Evolutionary conservation across 345 rosid genomes (phyloP).

Genomic region (Corchorus olitorius): DNA sequence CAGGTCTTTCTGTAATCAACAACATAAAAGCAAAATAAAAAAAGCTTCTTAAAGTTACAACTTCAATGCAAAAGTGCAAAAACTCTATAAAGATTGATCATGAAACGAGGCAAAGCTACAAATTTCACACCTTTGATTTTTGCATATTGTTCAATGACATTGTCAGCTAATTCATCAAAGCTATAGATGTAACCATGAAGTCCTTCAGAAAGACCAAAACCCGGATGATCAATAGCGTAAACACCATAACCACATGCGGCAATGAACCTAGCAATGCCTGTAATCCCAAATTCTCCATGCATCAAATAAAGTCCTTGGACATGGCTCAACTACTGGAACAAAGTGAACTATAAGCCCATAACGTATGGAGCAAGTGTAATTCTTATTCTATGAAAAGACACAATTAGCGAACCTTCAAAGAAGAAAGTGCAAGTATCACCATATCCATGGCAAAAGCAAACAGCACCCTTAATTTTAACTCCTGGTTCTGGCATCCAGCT

Average conservation of each 20-base stretch:
- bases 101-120: background rate
- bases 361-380: background rate
- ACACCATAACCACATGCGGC: slow-evolving; percentile 74
- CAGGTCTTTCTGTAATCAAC: slow-evolving; percentile 60
- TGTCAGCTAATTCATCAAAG: slow-evolving; percentile 71
- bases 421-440: slow-evolving; percentile 99
- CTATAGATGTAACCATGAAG: slow-evolving; percentile 83
- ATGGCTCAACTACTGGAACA: slow-evolving; percentile 11
- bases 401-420: slow-evolving; percentile 74
- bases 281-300: slow-evolving; percentile 12
- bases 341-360: background rate
- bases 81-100: background rate
- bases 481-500: slow-evolving; percentile 78
- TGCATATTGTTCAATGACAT: slow-evolving; percentile 65
- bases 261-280: slow-evolving; percentile 80
- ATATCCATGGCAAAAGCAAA: slow-evolving; percentile 89
- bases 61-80: background rate
- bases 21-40: slow-evolving; percentile 19
- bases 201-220: slow-evolving; percentile 92
- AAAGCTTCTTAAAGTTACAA: background rate
- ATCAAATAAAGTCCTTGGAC: slow-evolving; percentile 2
- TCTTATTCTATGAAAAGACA: background rate
- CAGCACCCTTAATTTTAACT: slow-evolving; percentile 60
- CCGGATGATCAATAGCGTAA: slow-evolving; percentile 92
- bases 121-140: slow-evolving; percentile 70